Evolutionary conservation across 2,329 filamentous ascomycete genomes (phyloP).

Genomic region (Clonostachys rosea): DNA sequence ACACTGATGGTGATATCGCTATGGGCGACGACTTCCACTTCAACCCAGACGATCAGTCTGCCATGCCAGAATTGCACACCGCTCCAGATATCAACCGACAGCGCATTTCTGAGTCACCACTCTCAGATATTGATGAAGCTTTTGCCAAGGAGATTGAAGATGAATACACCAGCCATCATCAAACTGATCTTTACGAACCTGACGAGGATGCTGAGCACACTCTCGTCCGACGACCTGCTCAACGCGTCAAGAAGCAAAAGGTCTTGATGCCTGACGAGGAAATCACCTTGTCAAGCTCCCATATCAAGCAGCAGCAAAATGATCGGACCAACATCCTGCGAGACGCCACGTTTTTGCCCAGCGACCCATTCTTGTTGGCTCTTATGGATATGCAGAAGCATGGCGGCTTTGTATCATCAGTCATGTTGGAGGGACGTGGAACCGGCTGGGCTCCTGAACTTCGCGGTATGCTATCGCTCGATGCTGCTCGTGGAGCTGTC

Average conservation of each 20-base stretch:
- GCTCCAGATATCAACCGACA: constrained; percentile 45
- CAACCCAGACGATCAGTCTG: constrained; percentile 55
- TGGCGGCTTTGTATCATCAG: constrained; percentile 82
- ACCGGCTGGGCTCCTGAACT: constrained; percentile 88
- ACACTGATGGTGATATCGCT: constrained; percentile 58
- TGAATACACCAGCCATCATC: constrained; percentile 48
- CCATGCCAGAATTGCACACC: constrained; percentile 41
- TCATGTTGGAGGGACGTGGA: constrained; percentile 76
- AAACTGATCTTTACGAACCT: constrained; percentile 58
- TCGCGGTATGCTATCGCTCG: constrained; percentile 84
- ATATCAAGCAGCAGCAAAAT: constrained; percentile 82
- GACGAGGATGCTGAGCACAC: constrained; percentile 52
- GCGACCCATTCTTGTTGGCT: constrained; percentile 80
- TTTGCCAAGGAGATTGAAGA: constrained; percentile 55
- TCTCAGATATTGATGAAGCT: constrained; percentile 65
- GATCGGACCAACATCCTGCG: constrained; percentile 85
- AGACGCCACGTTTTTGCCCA: constrained; percentile 75
- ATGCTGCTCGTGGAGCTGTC: constrained; percentile 68
- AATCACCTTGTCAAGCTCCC: constrained; percentile 69
- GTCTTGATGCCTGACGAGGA: constrained; percentile 76
- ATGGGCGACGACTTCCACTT: constrained; percentile 65
- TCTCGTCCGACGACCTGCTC: constrained; percentile 62
- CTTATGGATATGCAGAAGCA: constrained; percentile 89
- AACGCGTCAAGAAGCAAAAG: constrained; percentile 72
- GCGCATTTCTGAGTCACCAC: constrained; percentile 64